Percentiles rank a stretch among this genome's conserved stretches.
phyloP scores from a whole-genome alignment of 192 early-diverging fungal species.

The Backusella australiensis region DNA sequence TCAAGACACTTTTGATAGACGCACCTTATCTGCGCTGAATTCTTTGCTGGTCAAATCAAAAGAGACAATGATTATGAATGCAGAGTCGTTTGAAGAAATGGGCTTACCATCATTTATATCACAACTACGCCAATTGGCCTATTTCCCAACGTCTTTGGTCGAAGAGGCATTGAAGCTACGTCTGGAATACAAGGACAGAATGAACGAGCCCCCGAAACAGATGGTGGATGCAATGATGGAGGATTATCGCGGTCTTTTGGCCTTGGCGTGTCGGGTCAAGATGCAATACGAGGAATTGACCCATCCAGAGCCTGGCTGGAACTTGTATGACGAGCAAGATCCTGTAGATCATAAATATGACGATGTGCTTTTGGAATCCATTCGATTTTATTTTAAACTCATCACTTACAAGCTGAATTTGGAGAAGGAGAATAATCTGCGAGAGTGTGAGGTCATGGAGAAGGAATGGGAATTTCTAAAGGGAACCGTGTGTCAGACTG shows the following conservation, averaged over 20 bases:
- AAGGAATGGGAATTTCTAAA: slow-evolving; percentile 81
- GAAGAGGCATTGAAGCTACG: slow-evolving; percentile 78
- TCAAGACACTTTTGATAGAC: slow-evolving; percentile 71
- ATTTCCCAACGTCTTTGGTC: slow-evolving; percentile 79
- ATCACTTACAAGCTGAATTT: slow-evolving; percentile 69
- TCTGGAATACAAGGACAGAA: slow-evolving; percentile 61
- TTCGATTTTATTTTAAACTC: slow-evolving; percentile 78
- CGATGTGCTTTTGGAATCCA: slow-evolving; percentile 61
- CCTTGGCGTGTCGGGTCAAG: slow-evolving; percentile 72
- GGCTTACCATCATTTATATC: slow-evolving; percentile 66
- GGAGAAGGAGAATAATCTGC: slow-evolving; percentile 53
- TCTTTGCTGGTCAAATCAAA: slow-evolving; percentile 62
- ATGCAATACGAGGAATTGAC: slow-evolving; percentile 64
- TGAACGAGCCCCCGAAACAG: slow-evolving; percentile 54
- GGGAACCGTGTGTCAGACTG: slow-evolving; percentile 58
- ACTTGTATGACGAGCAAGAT: slow-evolving; percentile 52
- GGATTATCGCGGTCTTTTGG: slow-evolving; percentile 70
- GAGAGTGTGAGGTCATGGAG: slow-evolving; percentile 79
- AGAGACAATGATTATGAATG: slow-evolving; percentile 66
- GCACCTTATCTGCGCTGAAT: slow-evolving; percentile 63
- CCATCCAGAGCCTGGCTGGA: slow-evolving; percentile 63
- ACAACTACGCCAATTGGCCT: slow-evolving; percentile 66
- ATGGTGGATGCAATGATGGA: slow-evolving; percentile 80
- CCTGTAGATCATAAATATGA: slow-evolving; percentile 55
- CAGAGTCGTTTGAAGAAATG: slow-evolving; percentile 62